Evolutionary conservation across 2,329 filamentous ascomycete species (phyloP), one percentile per base, ranked within the genome.

Genomic region (Pseudogymnoascus sp.): DNA sequence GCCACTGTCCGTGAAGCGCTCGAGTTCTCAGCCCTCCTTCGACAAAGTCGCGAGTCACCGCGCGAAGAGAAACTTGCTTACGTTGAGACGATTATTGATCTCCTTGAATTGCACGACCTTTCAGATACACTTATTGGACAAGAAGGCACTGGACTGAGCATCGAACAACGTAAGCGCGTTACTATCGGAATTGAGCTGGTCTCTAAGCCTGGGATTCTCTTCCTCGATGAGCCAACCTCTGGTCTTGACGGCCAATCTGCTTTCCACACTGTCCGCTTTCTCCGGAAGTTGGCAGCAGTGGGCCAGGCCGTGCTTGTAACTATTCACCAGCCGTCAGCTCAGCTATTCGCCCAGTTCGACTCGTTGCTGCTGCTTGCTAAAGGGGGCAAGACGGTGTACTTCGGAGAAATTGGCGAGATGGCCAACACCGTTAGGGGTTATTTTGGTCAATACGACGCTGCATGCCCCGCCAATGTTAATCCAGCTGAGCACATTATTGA

Each of bases 1-100:
- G 78, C 86, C 0, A 96, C 92, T 1, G 91, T 96, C 30, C 86
- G 92, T 63, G 93, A 97, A 75, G 91, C 91, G 6, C 80, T 97
- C 32, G 85, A 85, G 67, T 97, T 97, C 74, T 91, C 87, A 68
- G 92, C 92, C n/a, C 74, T 93, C 4, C 86, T 97, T 43, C 88
- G 93, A 62, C 92, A 96, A 71, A 90, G 91, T 1, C 84, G 84
- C 60, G 79, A 87, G 58, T 81, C 89, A 14, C 78, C 89, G 2
- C 81, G 80, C 8, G 77, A 83, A 41, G 91, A 96, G 71, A 97
- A 96, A 77, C 76, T 93, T 4, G 87, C 84, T 80, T 69, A 96
- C 66, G 91, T 96, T n/a, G 86, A 94, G 58, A 89, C 96, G 69
- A 90, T 96, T 25, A 61, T 71, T n/a, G 64, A 70, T 37, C 82